A percentile compares a stretch with the other conserved stretches of the same genome.
These are phyloP conservation scores for Hymenoscyphus fructigenus DNA, from an alignment of 2,329 filamentous ascomycete genomes.

Conservation along the genomic window DNA sequence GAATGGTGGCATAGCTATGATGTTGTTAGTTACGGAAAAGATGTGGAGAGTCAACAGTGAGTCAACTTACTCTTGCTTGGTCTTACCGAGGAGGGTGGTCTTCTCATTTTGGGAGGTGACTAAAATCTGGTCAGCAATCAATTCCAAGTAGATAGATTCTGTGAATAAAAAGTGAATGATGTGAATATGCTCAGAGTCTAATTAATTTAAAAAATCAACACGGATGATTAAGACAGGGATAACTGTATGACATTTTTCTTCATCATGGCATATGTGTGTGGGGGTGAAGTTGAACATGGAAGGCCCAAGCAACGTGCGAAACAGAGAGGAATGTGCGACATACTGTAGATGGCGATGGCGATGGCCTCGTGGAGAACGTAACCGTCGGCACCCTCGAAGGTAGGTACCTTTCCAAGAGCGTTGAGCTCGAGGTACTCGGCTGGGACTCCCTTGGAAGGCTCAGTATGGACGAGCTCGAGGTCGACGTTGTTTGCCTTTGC, in stretches of 20 bases:
- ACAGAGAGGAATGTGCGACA: slow-evolving; percentile 44
- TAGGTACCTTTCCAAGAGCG: slow-evolving; percentile 86
- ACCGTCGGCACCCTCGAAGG: slow-evolving; percentile 90
- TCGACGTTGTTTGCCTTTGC: slow-evolving; percentile 98
- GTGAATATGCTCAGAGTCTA: slow-evolving; percentile 72
- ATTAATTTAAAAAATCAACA: slow-evolving; percentile 77
- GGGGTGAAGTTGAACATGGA: background rate
- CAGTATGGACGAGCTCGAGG: slow-evolving; percentile 76
- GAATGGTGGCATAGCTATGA: slow-evolving; percentile 81
- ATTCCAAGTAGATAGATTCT: slow-evolving; percentile 16
- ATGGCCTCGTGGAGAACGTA: slow-evolving; percentile 86
- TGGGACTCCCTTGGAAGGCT: slow-evolving; percentile 62
- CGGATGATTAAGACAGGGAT: slow-evolving; percentile 94
- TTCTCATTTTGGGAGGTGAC: slow-evolving; percentile 99
- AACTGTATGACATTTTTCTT: slow-evolving; percentile 74
- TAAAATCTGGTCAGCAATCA: slow-evolving; percentile 43
- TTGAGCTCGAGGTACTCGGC: slow-evolving; percentile 82
- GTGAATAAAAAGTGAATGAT: slow-evolving; percentile 16
- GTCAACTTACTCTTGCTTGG: slow-evolving; percentile 86
- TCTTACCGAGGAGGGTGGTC: slow-evolving; percentile 98
- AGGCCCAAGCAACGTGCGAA: background rate
- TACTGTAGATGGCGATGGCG: slow-evolving; percentile 97
- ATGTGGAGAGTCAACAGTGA: background rate
- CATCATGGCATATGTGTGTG: slow-evolving; percentile 34
- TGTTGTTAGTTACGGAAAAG: slow-evolving; percentile 28